Evolutionary conservation across 352 stramenopile species (phyloP).

Genomic region (Hyaloperonospora arabidopsidis): DNA sequence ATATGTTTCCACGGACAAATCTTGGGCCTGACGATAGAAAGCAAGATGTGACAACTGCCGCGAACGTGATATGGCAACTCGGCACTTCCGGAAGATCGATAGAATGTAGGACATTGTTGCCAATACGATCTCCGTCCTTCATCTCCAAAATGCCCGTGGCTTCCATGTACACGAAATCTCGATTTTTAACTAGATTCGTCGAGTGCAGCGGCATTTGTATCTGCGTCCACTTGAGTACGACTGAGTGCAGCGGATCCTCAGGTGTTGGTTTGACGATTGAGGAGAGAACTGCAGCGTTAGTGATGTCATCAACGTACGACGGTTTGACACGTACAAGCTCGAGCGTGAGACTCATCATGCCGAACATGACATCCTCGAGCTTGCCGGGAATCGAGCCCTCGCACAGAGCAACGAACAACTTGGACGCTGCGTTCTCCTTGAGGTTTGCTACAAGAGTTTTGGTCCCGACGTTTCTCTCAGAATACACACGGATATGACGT

Average conservation of each 20-base stretch:
- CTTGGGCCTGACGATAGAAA: constrained; percentile 28
- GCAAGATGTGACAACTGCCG: constrained; percentile 24
- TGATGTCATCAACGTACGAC: constrained; percentile 32
- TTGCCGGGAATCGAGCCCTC: constrained; percentile 27
- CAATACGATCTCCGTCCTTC: constrained; percentile 23
- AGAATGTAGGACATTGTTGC: constrained; percentile 26
- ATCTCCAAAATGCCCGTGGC: constrained; percentile 22
- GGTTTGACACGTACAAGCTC: constrained; percentile 32
- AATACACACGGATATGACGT: constrained; percentile 25
- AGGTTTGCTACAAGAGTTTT: not conserved
- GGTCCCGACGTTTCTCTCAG: constrained; percentile 16
- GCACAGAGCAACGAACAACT: constrained; percentile 24
- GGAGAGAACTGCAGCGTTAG: constrained; percentile 20
- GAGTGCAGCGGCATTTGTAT: constrained; percentile 25
- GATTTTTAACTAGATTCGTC: constrained; percentile 14
- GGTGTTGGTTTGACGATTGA: constrained; percentile 21
- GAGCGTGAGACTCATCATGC: constrained; percentile 26
- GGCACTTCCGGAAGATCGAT: constrained; percentile 19
- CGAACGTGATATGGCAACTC: constrained; percentile 20
- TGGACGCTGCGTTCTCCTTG: constrained; percentile 6
- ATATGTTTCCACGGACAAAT: constrained; percentile 25
- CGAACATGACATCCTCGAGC: constrained; percentile 39
- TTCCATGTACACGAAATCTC: constrained; percentile 27
- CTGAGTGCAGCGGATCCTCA: constrained; percentile 27
- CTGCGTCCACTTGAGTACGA: constrained; percentile 33